Percentiles rank a stretch among this genome's conserved stretches.
These are phyloP conservation scores for Monosporozyma aquatica DNA, from an alignment of 805 yeast genomes.

Conservation along the genomic window DNA sequence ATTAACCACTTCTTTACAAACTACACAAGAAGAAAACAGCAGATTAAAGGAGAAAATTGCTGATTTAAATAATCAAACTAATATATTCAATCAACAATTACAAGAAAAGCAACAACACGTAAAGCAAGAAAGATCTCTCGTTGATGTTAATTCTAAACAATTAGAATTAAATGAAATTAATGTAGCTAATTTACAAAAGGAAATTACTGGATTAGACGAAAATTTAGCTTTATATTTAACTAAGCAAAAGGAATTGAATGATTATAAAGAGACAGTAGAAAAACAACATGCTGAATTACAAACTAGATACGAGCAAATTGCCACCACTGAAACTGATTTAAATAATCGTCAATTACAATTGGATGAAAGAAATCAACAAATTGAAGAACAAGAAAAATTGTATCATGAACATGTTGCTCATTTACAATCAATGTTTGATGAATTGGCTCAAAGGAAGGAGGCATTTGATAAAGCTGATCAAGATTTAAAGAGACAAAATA, in stretches of 20 bases:
- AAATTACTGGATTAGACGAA: slow-evolving; percentile 31
- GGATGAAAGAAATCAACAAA: slow-evolving; percentile 27
- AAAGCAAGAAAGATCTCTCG: slow-evolving; percentile 52
- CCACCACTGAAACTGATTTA: slow-evolving; percentile 32
- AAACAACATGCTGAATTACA: slow-evolving; percentile 31
- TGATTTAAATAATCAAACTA: slow-evolving; percentile 54
- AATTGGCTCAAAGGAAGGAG: slow-evolving; percentile 31
- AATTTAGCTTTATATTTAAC: slow-evolving; percentile 20
- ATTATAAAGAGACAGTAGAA: slow-evolving; percentile 33
- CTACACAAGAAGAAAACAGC: slow-evolving; percentile 59
- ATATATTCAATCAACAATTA: slow-evolving; percentile 48
- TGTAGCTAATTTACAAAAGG: slow-evolving; percentile 35
- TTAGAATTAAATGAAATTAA: slow-evolving; percentile 52
- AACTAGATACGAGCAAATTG: slow-evolving; percentile 23
- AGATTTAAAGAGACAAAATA: slow-evolving; percentile 33
- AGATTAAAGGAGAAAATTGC: slow-evolving; percentile 61
- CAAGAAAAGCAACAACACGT: slow-evolving; percentile 45
- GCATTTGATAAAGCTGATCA: slow-evolving; percentile 34
- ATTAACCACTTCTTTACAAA: slow-evolving; percentile 50
- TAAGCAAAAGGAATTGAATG: slow-evolving; percentile 31
- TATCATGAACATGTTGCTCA: slow-evolving; percentile 33
- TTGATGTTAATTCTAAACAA: slow-evolving; percentile 61
- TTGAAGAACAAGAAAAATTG: slow-evolving; percentile 30
- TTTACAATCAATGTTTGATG: slow-evolving; percentile 29
- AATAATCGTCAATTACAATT: slow-evolving; percentile 30